Conservation (phyloP, 768 basidiomycete species). For the Pisolithus microcarpus region DNA sequence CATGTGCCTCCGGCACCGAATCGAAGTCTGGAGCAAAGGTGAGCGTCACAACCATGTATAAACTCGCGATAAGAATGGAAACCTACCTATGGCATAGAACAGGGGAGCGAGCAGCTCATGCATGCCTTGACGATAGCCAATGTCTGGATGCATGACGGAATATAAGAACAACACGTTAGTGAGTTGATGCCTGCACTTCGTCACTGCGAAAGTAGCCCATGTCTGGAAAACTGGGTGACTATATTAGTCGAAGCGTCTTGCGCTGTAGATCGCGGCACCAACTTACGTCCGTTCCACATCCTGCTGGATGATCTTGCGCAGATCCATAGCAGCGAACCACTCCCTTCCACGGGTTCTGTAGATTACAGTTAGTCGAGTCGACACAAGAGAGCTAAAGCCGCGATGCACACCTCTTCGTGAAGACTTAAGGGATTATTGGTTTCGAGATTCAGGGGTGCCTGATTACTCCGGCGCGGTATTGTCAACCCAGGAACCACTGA, state of each 20-base stretch:
- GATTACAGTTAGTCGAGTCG: neutral
- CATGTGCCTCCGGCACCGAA: conserved; percentile 41
- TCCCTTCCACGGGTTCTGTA: conserved; percentile 90
- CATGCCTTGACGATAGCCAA: conserved; percentile 98
- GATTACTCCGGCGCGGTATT: conserved; percentile 26
- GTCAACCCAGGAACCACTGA: conserved; percentile 48
- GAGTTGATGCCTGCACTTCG: conserved; percentile 68
- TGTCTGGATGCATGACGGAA: conserved; percentile 66
- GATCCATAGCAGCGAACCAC: conserved; percentile 87
- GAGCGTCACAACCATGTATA: conserved; percentile 6
- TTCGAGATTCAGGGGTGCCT: conserved; percentile 43
- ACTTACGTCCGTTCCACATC: conserved; percentile 94
- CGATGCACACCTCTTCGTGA: conserved; percentile 54
- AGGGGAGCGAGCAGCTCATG: conserved; percentile 91
- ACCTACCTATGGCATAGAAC: conserved; percentile 51
- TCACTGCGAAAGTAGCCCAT: conserved; percentile 79
- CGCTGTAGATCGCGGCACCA: conserved; percentile 1
- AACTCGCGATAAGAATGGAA: conserved; percentile 1
- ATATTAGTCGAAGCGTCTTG: neutral
- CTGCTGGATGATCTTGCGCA: conserved; percentile 83
- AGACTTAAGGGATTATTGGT: conserved; percentile 77
- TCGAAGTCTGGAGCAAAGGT: conserved; percentile 59
- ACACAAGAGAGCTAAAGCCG: neutral
- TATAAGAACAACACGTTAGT: conserved; percentile 87
- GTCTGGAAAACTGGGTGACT: conserved; percentile 82